Evolutionary conservation across 352 stramenopile species (phyloP), one percentile per base, ranked within the genome.

Genomic region (Blastocystis sp.): DNA sequence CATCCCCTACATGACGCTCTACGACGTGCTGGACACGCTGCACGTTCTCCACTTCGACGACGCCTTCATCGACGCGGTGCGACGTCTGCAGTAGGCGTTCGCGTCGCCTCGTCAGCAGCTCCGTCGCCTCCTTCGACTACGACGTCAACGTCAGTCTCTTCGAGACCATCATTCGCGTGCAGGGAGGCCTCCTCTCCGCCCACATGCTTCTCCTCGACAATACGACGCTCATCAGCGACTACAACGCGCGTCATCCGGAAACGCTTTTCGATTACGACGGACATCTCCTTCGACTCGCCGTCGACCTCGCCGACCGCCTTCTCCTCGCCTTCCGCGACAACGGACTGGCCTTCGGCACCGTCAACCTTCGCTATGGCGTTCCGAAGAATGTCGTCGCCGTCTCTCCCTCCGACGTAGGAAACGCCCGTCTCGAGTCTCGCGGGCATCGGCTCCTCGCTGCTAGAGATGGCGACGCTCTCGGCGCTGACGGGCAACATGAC

Each of bases 381-480:
- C 95, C 95, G 0, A 85, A 87, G 27, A 92, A 89, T 24, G 38
- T 87, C n/a, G 38, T 88, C 51, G 21, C 27, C 61, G 1, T 48
- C 88, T 9, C 36, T 8, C 18, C 7, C 4, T 67, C 9, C 46
- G 7, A 32, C 7, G 36, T 79, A 79, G 71, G 95, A 98, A 90
- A 98, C 95, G 1, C 89, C 91, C n/a, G 88, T 97, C 63, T 96
- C 96, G 21, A 97, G 93, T 87, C 92, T 96, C 1, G 96, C 96
- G 3, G 96, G 94, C 4, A 95, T 93, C 3, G 95, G 95, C 0
- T 97, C 94, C 36, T 88, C 98, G n/a, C 89, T 96, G 0, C 90
- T 99, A 18, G 96, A 99, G 90, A 95, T 98, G 75, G 91, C 93
- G 18, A 91, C 98, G 44, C 90, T 98, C 8, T 97, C 93, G n/a